Evolutionary conservation across 139 green algal species (phyloP).

Genomic region (Tetradesmus obliquus): DNA sequence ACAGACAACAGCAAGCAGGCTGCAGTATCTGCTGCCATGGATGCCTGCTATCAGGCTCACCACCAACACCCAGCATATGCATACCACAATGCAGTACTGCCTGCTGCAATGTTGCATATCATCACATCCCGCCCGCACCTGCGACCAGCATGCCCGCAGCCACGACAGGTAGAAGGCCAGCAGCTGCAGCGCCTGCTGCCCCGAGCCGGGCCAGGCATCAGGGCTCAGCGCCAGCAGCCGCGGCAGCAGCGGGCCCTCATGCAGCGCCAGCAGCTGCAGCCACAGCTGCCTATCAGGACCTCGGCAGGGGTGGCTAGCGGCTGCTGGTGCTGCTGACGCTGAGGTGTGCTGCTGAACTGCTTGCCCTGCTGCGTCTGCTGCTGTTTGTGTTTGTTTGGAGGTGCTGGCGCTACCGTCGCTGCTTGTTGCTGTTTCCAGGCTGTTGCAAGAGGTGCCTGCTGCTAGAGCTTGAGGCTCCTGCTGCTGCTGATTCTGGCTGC

Average conservation of each 20-base stretch:
- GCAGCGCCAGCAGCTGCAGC: constrained; percentile 12
- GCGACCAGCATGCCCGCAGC: constrained; percentile 16
- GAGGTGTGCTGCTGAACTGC: not conserved
- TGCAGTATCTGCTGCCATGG: too few relatives aligned
- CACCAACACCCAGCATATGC: too few relatives aligned
- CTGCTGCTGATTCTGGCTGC: not conserved
- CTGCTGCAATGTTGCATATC: too few relatives aligned
- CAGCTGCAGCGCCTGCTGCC: not conserved
- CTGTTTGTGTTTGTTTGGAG: not conserved
- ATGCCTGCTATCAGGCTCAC: too few relatives aligned
- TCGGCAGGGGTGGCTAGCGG: not conserved
- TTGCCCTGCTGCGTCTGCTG: constrained; percentile 6
- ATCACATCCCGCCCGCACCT: not conserved
- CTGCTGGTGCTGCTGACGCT: not conserved
- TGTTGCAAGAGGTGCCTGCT: not conserved
- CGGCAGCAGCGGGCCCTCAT: not conserved
- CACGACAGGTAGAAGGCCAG: constrained; percentile 27
- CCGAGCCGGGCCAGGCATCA: constrained; percentile 17
- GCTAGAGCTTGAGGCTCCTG: not conserved
- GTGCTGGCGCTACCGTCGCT: not conserved
- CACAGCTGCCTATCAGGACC: constrained; percentile 40
- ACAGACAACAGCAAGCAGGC: too few relatives aligned
- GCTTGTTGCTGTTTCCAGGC: not conserved
- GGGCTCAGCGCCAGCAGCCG: not conserved
- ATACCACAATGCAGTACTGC: too few relatives aligned